Evolutionary conservation across 2,329 filamentous ascomycete species (phyloP), one percentile per base, ranked within the genome.

Genomic region (Botrytis sinoallii): DNA sequence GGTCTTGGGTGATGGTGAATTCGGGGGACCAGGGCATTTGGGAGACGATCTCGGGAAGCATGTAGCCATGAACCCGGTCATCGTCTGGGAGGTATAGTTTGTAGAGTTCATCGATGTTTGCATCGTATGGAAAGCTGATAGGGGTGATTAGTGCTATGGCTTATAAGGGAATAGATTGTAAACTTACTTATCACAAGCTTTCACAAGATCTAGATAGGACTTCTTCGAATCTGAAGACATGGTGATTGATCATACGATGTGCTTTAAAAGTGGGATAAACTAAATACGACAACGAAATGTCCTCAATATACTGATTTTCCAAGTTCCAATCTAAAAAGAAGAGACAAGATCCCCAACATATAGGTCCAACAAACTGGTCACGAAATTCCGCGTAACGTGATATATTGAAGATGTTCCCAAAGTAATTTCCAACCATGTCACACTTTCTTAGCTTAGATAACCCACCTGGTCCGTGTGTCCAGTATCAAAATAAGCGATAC

Each of bases 31-130:
- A 86, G 4, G 85, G 85, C 80, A 88, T 85, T 59, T 81, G 80
- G 40, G 80, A 73, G 22, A 87, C 84, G 18, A 83, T 86, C 65
- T 79, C 79, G 3, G 84, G 84, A 65, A 84, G 82, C 67, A 88
- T 81, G 80, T 86, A 86, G 76, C 86, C 86, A 73, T 88, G 86
- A 0, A 85, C 81, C 4, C 84, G 82, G 29, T 80, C 74, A 74
- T 88, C 86, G 1, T 82, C 79, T 2, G 84, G 82, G 22, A 88
- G 81, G 10, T 83, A 77, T 32, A 88, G 83, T 72, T 82, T 82
- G 76, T 86, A 87, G 75, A 86, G 42, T 18, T 29, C 46, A 25
- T 55, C 48, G 61, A 40, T 57, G 9, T 74, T 70, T 35, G 29
- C n/a, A 60, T 74, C 72, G 7, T 74, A 76, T 75, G 74, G 59